Evolutionary conservation across 441 rosid genomes (phyloP).

Genomic region (Gossypium laxum): DNA sequence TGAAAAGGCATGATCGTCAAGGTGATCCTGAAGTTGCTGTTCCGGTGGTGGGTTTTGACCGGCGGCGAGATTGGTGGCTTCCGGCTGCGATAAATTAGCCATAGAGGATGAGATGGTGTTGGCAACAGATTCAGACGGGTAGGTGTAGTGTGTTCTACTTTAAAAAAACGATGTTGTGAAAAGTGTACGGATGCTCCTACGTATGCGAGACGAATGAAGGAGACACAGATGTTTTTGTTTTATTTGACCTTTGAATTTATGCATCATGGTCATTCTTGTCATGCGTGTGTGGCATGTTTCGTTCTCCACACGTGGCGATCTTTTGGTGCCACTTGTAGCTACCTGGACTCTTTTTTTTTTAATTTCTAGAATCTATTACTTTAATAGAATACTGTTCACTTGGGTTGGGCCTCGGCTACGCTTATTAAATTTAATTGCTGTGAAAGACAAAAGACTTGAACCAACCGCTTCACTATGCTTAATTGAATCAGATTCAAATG

Average conservation of each 20-base stretch:
- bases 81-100: slow-evolving; percentile 1
- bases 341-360: not conserved
- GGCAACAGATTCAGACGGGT: not conserved
- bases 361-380: not conserved
- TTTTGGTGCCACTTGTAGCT: not conserved
- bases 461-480: not conserved
- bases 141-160: not conserved
- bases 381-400: not conserved
- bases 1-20: slow-evolving; percentile 10
- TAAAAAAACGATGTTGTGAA: not conserved
- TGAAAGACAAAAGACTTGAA: not conserved
- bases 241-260: not conserved
- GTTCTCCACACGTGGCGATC: not conserved
- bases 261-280: not conserved
- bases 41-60: not conserved
- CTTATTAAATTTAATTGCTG: not conserved
- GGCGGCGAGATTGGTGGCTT: not conserved
- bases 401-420: not conserved
- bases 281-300: not conserved
- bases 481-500: not conserved
- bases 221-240: not conserved
- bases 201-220: not conserved
- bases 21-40: not conserved
- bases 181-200: not conserved
- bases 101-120: not conserved